Percentiles rank a stretch among this genome's conserved stretches.
Conservation (phyloP, 2,329 filamentous ascomycete species). For the Phyllosticta capitalensis region DNA sequence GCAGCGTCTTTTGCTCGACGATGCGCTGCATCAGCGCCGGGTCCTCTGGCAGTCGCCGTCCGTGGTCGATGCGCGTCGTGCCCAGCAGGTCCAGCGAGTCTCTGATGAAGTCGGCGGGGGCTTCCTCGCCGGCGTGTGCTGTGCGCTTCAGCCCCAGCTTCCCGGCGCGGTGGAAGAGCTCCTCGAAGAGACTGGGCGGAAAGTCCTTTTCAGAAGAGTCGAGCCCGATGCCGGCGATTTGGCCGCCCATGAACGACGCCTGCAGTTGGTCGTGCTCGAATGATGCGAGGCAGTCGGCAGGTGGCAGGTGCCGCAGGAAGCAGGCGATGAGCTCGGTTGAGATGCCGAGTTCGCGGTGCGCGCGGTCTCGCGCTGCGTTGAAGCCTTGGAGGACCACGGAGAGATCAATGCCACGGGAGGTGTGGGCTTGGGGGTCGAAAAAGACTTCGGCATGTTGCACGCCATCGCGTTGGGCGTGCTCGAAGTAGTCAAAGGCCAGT, state of each 20-base stretch:
- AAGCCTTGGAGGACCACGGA: constrained; percentile 57
- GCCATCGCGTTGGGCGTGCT: constrained; percentile 52
- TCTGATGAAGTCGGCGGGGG: constrained; percentile 55
- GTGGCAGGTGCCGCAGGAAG: constrained; percentile 60
- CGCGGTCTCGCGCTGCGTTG: constrained; percentile 48
- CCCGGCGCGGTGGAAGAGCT: constrained; percentile 49
- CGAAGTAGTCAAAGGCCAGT: constrained; percentile 63
- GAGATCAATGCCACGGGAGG: constrained; percentile 52
- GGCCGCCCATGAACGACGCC: constrained; percentile 38
- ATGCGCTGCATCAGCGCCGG: constrained; percentile 48
- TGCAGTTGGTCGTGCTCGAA: constrained; percentile 39
- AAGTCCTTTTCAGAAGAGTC: constrained; percentile 48
- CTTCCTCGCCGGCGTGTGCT: constrained; percentile 69
- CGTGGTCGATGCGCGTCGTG: constrained; percentile 64
- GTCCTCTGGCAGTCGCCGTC: constrained; percentile 56
- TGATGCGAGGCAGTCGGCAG: constrained; percentile 43
- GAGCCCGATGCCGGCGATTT: constrained; percentile 55
- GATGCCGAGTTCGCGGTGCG: constrained; percentile 54
- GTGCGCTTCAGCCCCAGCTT: constrained; percentile 50
- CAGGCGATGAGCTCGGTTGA: constrained; percentile 60
- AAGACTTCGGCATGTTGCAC: constrained; percentile 69
- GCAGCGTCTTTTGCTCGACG: constrained; percentile 46
- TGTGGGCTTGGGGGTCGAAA: constrained; percentile 72
- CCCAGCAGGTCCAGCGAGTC: constrained; percentile 53
- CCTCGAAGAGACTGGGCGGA: constrained; percentile 46